Evolutionary conservation across 108 stramenopile genomes (phyloP), one percentile per base, ranked within the genome.

Genomic region (Schizochytrium sp.): DNA sequence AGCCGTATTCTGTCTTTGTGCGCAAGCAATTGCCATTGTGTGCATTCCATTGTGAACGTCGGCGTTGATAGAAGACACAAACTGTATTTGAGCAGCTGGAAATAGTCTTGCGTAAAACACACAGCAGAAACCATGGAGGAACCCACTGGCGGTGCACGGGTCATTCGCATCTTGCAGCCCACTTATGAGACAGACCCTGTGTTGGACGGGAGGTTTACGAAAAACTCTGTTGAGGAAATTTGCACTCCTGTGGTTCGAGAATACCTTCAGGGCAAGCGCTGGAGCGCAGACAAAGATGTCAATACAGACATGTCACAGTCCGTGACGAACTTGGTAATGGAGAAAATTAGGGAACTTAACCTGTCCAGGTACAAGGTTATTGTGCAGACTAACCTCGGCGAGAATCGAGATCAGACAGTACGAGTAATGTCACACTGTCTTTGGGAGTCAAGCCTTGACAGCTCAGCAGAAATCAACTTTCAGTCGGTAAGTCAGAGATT

Each of bases 231-330:
- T 38, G 76, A 83, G 47, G 76, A 83, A 42, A 17, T 55, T 13
- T 83, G 76, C 76, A 83, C 76, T 47, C 76, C 47, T 5, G 76
- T 83, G 76, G 76, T 83, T n/a, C 76, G 28, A n/a, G 76, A 83
- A 53, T 83, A 83, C 76, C 53, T 83, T 10, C 12, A 55, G 53
- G 76, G 76, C 76, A 83, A 83, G 76, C 53, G 50, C 5, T 83
- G 76, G 76, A 83, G 76, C 76, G 76, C 49, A 40, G 4, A 83
- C 12, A 83, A 83, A 40, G 76, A 83, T 0, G 28, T 49, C 40
- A 83, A 83, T 28, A 47, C 76, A 2, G 76, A 83, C 50, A 49
- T 83, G 53, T 83, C 76, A 2, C 76, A 83, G 53, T 38, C 76
- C 53, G 76, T 83, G 3, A 83, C 76, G 53, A 83, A 83, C 53